Conservation (phyloP, 2,329 filamentous ascomycete species). For the Ceratocystis lukuohia region DNA sequence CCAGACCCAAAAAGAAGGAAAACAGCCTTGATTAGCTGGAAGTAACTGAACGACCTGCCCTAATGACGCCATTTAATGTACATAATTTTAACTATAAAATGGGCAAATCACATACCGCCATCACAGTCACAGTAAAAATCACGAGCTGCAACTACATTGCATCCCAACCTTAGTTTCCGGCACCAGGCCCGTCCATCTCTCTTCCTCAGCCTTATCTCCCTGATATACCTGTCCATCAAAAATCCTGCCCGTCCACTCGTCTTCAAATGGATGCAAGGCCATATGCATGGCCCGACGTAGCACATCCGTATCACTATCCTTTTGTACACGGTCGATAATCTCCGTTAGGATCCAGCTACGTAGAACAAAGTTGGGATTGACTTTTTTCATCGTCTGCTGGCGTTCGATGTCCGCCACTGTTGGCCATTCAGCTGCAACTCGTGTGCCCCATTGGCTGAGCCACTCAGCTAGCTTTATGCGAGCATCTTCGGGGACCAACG, state of each 20-base stretch:
- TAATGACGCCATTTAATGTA: neutral
- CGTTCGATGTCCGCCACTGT: slow-evolving; percentile 46
- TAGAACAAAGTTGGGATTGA: slow-evolving; percentile 89
- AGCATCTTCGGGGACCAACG: slow-evolving; percentile 57
- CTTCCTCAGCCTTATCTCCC: slow-evolving; percentile 58
- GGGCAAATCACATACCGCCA: too few species aligned
- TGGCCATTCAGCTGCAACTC: slow-evolving; percentile 65
- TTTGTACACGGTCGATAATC: slow-evolving; percentile 77
- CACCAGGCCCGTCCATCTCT: slow-evolving; percentile 74
- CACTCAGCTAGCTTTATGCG: slow-evolving; percentile 58
- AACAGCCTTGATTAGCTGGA: neutral
- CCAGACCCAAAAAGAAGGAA: neutral
- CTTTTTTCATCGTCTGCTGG: slow-evolving; percentile 60
- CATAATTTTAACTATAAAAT: too few species aligned
- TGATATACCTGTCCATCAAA: slow-evolving; percentile 38
- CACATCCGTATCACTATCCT: slow-evolving; percentile 66
- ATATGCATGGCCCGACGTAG: slow-evolving; percentile 68
- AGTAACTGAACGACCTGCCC: neutral
- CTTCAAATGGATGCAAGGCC: slow-evolving; percentile 71
- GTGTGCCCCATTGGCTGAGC: slow-evolving; percentile 64
- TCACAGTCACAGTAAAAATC: slow-evolving; percentile 20
- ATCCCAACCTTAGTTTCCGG: slow-evolving; percentile 63
- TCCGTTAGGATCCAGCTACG: slow-evolving; percentile 89
- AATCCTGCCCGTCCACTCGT: slow-evolving; percentile 49
- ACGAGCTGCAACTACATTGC: slow-evolving; percentile 95